These are phyloP conservation scores for Plantago elongata DNA, from an alignment of 257 asterid species.

Conservation along the genomic window DNA sequence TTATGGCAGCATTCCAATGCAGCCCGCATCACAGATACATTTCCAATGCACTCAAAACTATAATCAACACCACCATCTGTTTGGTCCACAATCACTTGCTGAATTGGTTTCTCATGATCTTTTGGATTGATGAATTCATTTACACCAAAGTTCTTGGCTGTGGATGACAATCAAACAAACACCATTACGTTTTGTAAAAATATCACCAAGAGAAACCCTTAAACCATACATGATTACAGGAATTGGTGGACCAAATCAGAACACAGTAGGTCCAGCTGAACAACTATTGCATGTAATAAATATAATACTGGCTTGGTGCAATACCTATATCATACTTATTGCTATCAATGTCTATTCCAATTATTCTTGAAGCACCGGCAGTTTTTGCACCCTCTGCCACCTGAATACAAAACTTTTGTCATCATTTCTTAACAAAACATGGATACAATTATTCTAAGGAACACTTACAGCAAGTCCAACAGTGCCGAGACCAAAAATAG, in stretches of 20 bases:
- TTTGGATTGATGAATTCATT: constrained; percentile 94
- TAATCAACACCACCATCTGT: constrained; percentile 99
- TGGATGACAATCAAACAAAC: constrained; percentile 11
- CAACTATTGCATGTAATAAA: not conserved
- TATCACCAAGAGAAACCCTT: not conserved
- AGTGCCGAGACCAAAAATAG: constrained; percentile 94
- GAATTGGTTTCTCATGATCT: constrained; percentile 90
- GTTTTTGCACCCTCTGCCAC: constrained; percentile 99
- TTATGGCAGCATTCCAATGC: constrained; percentile 99
- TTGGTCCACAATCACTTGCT: constrained; percentile 80
- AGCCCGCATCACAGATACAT: constrained; percentile 84
- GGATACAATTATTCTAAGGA: constrained; percentile 17
- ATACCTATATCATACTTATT: constrained; percentile 78
- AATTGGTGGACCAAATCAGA: not conserved
- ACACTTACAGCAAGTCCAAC: constrained; percentile 94
- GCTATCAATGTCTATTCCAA: constrained; percentile 88
- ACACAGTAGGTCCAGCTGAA: too few relatives aligned
- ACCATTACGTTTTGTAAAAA: not conserved
- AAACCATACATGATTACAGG: not conserved
- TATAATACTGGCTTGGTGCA: not conserved
- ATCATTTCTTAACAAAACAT: constrained; percentile 13
- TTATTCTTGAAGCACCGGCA: constrained; percentile 95
- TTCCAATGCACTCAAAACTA: constrained; percentile 98
- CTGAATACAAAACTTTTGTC: constrained; percentile 31
- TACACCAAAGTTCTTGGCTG: constrained; percentile 90